Percentiles rank a stretch among this genome's conserved stretches.
phyloP scores from a whole-genome alignment of 2,329 filamentous ascomycete genomes.

The Colletotrichum eleusines region DNA sequence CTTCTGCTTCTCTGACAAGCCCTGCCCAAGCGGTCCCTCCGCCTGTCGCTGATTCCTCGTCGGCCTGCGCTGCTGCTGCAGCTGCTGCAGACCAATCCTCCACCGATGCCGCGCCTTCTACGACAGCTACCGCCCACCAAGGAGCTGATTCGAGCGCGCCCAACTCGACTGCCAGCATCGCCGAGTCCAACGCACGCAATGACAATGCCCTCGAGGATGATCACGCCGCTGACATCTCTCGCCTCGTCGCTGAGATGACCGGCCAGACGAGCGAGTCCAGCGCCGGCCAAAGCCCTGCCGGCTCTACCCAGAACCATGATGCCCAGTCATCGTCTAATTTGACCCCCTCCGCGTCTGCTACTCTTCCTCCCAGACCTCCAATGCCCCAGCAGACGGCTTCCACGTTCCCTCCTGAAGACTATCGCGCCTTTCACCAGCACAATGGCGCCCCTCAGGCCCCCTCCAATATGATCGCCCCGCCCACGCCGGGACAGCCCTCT shows the following conservation, averaged over 20 bases:
- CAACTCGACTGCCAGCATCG: constrained; percentile 40
- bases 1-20: constrained; percentile 54
- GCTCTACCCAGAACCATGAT: constrained; percentile 31
- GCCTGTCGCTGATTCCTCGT: constrained; percentile 50
- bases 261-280: constrained; percentile 50
- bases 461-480: constrained; percentile 46
- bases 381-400: constrained; percentile 54
- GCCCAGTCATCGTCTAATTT: constrained; percentile 43
- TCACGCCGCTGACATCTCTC: constrained; percentile 54
- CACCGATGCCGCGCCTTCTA: constrained; percentile 23
- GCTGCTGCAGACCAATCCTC: constrained; percentile 42
- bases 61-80: constrained; percentile 44
- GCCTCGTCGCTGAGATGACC: constrained; percentile 57
- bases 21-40: constrained; percentile 48
- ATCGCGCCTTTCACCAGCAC: constrained; percentile 51
- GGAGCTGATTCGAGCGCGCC: constrained; percentile 46
- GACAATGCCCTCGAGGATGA: constrained; percentile 47
- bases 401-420: constrained; percentile 49
- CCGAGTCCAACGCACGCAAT: constrained; percentile 47
- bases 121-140: constrained; percentile 46
- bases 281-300: constrained; percentile 19
- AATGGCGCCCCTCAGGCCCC: constrained; percentile 49
- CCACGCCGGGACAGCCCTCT: constrained; percentile 50
- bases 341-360: constrained; percentile 52
- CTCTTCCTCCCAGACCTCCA: constrained; percentile 62